Percentiles rank a stretch among this genome's conserved stretches.
phyloP scores from a whole-genome alignment of 2,329 filamentous ascomycete species.

The Sordariomycetes sp. region DNA sequence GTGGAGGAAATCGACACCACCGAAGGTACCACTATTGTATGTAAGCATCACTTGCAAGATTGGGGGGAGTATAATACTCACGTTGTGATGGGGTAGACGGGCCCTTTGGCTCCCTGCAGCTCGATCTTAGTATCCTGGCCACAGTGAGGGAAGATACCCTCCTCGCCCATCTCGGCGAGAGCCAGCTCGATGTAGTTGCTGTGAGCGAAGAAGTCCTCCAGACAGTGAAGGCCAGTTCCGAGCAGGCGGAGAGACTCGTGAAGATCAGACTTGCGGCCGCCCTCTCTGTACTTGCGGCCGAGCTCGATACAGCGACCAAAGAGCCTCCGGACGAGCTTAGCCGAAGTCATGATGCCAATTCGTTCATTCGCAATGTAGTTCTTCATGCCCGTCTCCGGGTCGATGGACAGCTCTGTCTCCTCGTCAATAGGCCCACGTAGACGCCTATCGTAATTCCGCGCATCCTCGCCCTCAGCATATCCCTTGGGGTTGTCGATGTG shows the following conservation, averaged over 20 bases:
- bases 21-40: conserved; percentile 61
- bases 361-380: conserved; percentile 90
- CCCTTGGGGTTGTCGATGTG: conserved; percentile 74
- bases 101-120: conserved; percentile 53
- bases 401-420: conserved; percentile 66
- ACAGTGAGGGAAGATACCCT: conserved; percentile 77
- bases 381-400: conserved; percentile 71
- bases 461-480: conserved; percentile 84
- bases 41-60: background rate
- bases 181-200: conserved; percentile 89
- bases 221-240: conserved; percentile 80
- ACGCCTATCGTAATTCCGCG: conserved; percentile 69
- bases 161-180: conserved; percentile 77
- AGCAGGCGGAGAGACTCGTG: conserved; percentile 80
- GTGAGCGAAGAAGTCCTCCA: conserved; percentile 89
- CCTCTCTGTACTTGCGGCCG: conserved; percentile 58
- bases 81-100: conserved; percentile 76
- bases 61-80: background rate
- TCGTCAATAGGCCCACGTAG: conserved; percentile 80
- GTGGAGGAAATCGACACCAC: conserved; percentile 88
- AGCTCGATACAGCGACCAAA: conserved; percentile 69
- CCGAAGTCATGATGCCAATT: conserved; percentile 71
- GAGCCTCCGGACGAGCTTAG: conserved; percentile 64
- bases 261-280: conserved; percentile 58
- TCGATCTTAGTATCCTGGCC: conserved; percentile 64